Evolutionary conservation across 78 protist species (phyloP), one percentile per base, ranked within the genome.

Genomic region (Chrysochromulina tobinii): DNA sequence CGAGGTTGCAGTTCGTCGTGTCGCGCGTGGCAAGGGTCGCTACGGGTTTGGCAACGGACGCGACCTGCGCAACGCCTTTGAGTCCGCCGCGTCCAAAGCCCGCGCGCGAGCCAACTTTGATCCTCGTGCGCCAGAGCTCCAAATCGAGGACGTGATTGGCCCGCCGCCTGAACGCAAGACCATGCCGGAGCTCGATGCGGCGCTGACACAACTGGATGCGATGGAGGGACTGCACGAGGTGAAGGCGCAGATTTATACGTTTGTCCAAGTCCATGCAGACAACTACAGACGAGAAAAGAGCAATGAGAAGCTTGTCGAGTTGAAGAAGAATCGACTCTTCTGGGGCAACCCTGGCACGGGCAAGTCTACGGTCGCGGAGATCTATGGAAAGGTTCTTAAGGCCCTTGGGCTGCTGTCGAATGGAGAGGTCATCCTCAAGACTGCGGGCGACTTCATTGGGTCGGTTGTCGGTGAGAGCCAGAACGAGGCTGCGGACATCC

Each of bases 261-360:
- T 94, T 77, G 48, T 88, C 50, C 4, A 58, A 55, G 59, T 87
- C 54, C 14, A 15, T 12, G 5, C 2, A 48, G 48, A 0, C 38
- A 91, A 81, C 57, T 64, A 4, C 86, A 61, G 69, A 53, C 77
- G 66, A 21, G 95, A 94, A 64, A 38, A 58, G 69, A 55, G 55
- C 25, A 2, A 8, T 5, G 11, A 67, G n/a, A n/a, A n/a, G n/a
- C 23, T 38, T 14, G 7, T 1, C 6, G 5, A 0, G 18, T 0
- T 87, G n/a, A 1, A 73, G 51, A 89, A 89, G 48, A 27, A 92
- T 67, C 81, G 91, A 1, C 15, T 91, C 18, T 91, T 91, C 89
- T 53, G 38, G 38, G 95, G 93, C 57, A 93, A 87, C 57, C 91
- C 95, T 1, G 89, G 93, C 25, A 81, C 95, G 2, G 95, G 95